Evolutionary conservation across 225 moss, liverwort and hornwort species (phyloP).

Genomic region (Antitrichia curtipendula): DNA sequence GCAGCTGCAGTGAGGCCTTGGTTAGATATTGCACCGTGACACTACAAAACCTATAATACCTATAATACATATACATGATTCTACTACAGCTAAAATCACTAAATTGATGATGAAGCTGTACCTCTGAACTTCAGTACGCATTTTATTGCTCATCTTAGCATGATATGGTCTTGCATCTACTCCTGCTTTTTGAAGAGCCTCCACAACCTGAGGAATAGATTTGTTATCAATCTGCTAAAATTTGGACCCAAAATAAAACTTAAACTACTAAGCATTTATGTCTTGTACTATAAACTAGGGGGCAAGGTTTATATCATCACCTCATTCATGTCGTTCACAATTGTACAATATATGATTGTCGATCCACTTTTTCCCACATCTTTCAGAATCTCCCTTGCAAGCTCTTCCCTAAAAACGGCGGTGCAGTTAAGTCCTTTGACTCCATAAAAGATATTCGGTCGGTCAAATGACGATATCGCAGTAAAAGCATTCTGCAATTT

Average conservation of each 20-base stretch:
- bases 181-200: constrained; percentile 57
- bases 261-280: not conserved
- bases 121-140: constrained; percentile 72
- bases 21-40: not conserved
- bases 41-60: not conserved
- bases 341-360: constrained; percentile 89
- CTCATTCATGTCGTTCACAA: constrained; percentile 79
- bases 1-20: not conserved
- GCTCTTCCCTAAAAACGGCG: constrained; percentile 64
- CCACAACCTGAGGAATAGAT: constrained; percentile 39
- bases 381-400: constrained; percentile 60
- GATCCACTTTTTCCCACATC: constrained; percentile 69
- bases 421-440: constrained; percentile 64
- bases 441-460: constrained; percentile 78
- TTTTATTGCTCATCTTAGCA: constrained; percentile 60
- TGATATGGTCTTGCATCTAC: constrained; percentile 83
- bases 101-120: not conserved
- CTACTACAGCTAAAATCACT: not conserved
- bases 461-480: constrained; percentile 69
- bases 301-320: constrained; percentile 1
- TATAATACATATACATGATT: not conserved
- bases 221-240: not conserved
- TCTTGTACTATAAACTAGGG: not conserved
- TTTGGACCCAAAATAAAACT: not conserved
- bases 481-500: constrained; percentile 47